phyloP scores from a whole-genome alignment of 2,329 filamentous ascomycete species.

The Bipolaris zeicola region DNA sequence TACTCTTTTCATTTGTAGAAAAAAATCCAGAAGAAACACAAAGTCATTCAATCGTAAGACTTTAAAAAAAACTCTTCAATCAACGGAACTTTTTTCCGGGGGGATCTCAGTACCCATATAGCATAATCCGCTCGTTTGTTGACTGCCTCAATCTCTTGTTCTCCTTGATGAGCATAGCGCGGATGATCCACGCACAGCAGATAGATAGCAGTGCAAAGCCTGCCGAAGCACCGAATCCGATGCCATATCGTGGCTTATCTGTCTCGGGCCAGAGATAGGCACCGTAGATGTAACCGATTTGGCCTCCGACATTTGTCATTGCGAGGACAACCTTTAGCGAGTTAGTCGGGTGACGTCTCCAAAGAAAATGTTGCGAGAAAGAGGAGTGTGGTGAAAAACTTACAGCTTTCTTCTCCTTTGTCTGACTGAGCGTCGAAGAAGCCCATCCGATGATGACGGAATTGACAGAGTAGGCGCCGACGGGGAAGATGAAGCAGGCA shows the following conservation, averaged over 20 bases:
- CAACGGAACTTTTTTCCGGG: too few relatives aligned
- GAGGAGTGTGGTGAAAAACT: not conserved
- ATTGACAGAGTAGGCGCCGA: slow-evolving; percentile 40
- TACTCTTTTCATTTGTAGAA: too few relatives aligned
- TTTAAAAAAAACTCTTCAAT: not conserved
- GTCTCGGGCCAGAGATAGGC: slow-evolving; percentile 35
- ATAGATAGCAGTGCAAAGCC: slow-evolving; percentile 36
- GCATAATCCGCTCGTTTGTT: slow-evolving; percentile 34
- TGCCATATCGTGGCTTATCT: slow-evolving; percentile 33
- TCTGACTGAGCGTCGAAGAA: slow-evolving; percentile 34
- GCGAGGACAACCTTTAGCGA: slow-evolving; percentile 33
- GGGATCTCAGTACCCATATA: slow-evolving; percentile 34
- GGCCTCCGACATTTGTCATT: slow-evolving; percentile 37
- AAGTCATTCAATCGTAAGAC: not conserved
- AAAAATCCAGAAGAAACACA: too few relatives aligned
- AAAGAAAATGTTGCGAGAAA: not conserved
- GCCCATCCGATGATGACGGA: slow-evolving; percentile 41
- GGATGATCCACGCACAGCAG: slow-evolving; percentile 36
- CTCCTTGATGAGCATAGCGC: slow-evolving; percentile 35
- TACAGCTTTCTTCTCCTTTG: slow-evolving; percentile 40
- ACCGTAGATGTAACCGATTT: slow-evolving; percentile 40
- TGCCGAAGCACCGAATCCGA: slow-evolving; percentile 38
- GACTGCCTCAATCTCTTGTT: slow-evolving; percentile 31
- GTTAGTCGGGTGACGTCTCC: not conserved
- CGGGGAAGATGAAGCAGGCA: slow-evolving; percentile 40